A percentile compares a stretch with the other conserved stretches of the same genome.
Conservation (phyloP, 1,284 basidiomycete genomes). For the Ganoderma sinense region DNA sequence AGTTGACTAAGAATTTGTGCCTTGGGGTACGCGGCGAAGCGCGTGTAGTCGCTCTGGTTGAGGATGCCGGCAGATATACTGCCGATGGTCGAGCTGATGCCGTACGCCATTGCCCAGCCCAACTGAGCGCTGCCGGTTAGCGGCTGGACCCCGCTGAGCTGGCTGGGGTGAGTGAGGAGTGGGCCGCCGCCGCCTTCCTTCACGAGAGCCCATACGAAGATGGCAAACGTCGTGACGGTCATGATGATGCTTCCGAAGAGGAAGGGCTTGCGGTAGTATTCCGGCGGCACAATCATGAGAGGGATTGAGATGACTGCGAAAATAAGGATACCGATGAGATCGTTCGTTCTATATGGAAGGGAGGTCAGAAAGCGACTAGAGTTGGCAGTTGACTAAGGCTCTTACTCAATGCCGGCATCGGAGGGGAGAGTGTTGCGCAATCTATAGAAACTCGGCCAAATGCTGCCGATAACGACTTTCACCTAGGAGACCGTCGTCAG, state of each 20-base stretch:
- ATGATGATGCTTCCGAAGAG: conserved; percentile 32
- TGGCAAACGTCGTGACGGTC: conserved; percentile 25
- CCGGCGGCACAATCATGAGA: conserved; percentile 28
- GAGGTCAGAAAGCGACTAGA: neutral
- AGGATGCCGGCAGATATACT: conserved; percentile 32
- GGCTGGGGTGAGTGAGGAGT: conserved; percentile 24
- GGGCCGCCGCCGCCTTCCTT: conserved; percentile 30
- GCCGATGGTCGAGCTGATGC: conserved; percentile 33
- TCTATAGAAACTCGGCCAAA: conserved; percentile 29
- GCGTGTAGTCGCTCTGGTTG: conserved; percentile 36
- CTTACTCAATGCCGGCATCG: conserved; percentile 27
- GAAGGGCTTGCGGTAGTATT: conserved; percentile 30
- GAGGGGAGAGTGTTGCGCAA: conserved; percentile 23
- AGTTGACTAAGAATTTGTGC: conserved; percentile 29
- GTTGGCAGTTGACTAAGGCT: neutral
- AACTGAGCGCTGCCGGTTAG: conserved; percentile 19
- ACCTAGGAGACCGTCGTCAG: conserved; percentile 13
- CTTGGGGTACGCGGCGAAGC: conserved; percentile 31
- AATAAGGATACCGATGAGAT: conserved; percentile 27
- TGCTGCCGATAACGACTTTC: conserved; percentile 26
- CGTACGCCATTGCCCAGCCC: conserved; percentile 33
- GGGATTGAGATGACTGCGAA: conserved; percentile 29
- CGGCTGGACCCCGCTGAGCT: conserved; percentile 23
- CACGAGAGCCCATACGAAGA: conserved; percentile 34
- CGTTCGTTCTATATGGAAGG: conserved; percentile 18